These are phyloP conservation scores for Scedosporium aurantiacum DNA, from an alignment of 2,329 filamentous ascomycete genomes.

Conservation along the genomic window DNA sequence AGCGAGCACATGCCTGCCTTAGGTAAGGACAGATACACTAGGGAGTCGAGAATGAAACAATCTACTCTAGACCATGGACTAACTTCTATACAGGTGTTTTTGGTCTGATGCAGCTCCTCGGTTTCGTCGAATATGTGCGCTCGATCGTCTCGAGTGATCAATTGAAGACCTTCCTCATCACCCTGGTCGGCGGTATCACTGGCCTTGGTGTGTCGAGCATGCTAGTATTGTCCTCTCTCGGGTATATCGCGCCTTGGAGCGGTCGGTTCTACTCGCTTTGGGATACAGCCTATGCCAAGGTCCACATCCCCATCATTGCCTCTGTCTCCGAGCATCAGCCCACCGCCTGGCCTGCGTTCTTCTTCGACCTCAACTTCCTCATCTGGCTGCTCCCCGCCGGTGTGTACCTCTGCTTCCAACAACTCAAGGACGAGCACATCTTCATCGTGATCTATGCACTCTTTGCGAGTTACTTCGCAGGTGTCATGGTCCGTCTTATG, in stretches of 20 bases:
- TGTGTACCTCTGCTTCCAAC: constrained; percentile 96
- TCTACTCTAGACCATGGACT: background rate
- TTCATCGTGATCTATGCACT: constrained; percentile 97
- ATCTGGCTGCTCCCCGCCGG: constrained; percentile 99
- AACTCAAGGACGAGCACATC: constrained; percentile 88
- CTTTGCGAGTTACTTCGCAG: constrained; percentile 93
- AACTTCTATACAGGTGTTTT: constrained; percentile 59
- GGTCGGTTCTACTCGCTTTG: constrained; percentile 98
- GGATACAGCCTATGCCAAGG: constrained; percentile 98
- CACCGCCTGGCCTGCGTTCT: constrained; percentile 97
- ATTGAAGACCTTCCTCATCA: constrained; percentile 80
- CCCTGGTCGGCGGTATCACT: constrained; percentile 65
- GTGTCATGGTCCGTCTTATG: constrained; percentile 99
- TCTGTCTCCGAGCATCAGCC: constrained; percentile 99
- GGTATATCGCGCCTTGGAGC: constrained; percentile 93
- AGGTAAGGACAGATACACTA: constrained; percentile 40
- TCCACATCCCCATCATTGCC: constrained; percentile 97
- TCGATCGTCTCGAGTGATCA: constrained; percentile 84
- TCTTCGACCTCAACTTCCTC: constrained; percentile 95
- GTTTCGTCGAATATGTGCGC: constrained; percentile 82
- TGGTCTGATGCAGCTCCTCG: constrained; percentile 86
- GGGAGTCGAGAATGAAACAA: background rate
- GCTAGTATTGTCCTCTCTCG: constrained; percentile 77
- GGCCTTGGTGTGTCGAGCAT: constrained; percentile 61
- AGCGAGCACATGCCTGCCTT: constrained; percentile 98